Evolutionary conservation across 1,284 basidiomycete species (phyloP).

Genomic region (Puccinia novopanici): DNA sequence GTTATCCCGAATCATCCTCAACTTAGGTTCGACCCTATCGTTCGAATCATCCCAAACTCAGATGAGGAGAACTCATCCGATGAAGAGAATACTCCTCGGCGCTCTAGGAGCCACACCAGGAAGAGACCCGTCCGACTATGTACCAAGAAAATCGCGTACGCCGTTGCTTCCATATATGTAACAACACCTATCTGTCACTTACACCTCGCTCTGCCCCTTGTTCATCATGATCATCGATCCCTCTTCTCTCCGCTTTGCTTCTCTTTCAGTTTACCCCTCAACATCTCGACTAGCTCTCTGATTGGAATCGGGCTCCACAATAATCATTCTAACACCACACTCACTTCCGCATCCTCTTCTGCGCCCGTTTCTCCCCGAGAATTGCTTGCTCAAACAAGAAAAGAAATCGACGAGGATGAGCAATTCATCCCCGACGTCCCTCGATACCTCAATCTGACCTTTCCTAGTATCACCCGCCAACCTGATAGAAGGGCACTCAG

Average conservation of each 20-base stretch:
- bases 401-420: conserved; percentile 38
- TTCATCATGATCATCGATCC: not conserved
- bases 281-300: conserved; percentile 26
- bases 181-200: not conserved
- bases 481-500: conserved; percentile 14
- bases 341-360: not conserved
- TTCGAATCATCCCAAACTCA: conserved; percentile 4
- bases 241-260: too few relatives aligned
- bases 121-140: conserved; percentile 18
- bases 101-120: not conserved
- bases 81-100: not conserved
- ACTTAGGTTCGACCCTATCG: not conserved
- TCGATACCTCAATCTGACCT: conserved; percentile 26
- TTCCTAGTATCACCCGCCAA: conserved; percentile 33
- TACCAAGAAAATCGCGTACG: conserved; percentile 6
- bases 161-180: not conserved
- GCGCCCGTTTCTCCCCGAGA: not conserved
- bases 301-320: not conserved
- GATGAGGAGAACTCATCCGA: conserved; percentile 8
- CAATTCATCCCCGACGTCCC: conserved; percentile 38
- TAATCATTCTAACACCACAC: conserved; percentile 21
- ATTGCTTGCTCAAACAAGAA: conserved; percentile 13
- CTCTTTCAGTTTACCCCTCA: conserved; percentile 13
- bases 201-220: not conserved
- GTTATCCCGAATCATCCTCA: not conserved